A percentile compares a stretch with the other conserved stretches of the same genome.
Conservation (phyloP, 202 grass and related monocot species). For the Carex arenaria region DNA sequence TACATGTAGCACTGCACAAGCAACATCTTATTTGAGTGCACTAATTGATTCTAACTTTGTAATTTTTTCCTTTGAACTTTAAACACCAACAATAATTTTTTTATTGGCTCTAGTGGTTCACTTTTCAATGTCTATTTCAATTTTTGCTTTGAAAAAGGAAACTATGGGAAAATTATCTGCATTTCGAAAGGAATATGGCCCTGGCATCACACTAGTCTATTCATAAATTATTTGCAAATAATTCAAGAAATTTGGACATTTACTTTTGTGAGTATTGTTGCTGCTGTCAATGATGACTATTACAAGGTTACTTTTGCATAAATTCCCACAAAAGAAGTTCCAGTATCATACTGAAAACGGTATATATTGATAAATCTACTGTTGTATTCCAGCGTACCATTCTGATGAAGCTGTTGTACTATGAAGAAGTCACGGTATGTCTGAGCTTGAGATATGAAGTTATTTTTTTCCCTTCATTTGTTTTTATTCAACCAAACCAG, state of each 20-base stretch:
- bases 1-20: not conserved
- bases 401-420: conserved; percentile 95
- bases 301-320: not conserved
- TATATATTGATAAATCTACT: conserved; percentile 16
- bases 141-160: not conserved
- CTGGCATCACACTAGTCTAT: not conserved
- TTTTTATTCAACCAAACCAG: not conserved
- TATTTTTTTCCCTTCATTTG: not conserved
- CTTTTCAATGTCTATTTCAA: not conserved
- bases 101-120: not conserved
- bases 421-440: conserved; percentile 84
- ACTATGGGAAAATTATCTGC: not conserved
- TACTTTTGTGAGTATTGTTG: conserved; percentile 14
- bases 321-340: not conserved
- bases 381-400: conserved; percentile 70
- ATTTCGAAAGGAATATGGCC: conserved; percentile 5
- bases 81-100: not conserved
- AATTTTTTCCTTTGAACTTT: conserved; percentile 3
- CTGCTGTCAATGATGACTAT: not conserved
- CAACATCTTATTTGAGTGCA: not conserved
- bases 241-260: conserved; percentile 15
- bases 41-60: not conserved
- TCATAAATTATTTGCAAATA: not conserved
- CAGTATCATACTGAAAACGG: conserved; percentile 2
- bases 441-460: conserved; percentile 7